Evolutionary conservation across 257 asterid genomes (phyloP).

Genomic region (Capsicum chinense): DNA sequence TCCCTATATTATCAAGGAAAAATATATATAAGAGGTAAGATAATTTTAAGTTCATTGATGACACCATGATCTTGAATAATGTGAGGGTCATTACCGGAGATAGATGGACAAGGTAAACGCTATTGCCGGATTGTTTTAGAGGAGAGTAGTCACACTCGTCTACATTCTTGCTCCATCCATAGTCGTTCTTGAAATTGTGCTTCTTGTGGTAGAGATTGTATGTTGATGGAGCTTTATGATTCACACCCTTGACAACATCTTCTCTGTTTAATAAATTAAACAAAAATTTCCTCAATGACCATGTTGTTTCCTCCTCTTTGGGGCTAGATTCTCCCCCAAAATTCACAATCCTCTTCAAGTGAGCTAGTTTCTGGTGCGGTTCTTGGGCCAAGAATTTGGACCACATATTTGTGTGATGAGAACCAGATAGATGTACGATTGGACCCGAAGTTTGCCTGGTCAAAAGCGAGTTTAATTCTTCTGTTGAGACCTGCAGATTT

Average conservation of each 20-base stretch:
- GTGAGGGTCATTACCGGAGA: conserved; percentile 53
- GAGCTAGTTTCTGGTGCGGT: conserved; percentile 43
- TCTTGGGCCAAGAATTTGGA: conserved; percentile 52
- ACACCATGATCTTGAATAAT: neutral
- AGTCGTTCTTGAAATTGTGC: conserved; percentile 64
- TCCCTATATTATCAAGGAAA: neutral
- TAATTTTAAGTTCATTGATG: neutral
- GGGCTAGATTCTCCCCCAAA: neutral
- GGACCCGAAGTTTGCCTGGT: conserved; percentile 57
- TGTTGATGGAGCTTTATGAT: conserved; percentile 51
- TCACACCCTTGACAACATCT: neutral
- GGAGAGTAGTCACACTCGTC: conserved; percentile 62
- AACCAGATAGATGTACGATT: conserved; percentile 47
- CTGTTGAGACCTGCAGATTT: conserved; percentile 27
- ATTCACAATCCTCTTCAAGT: conserved; percentile 52
- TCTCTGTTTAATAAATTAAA: conserved; percentile 37
- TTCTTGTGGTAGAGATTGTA: conserved; percentile 60
- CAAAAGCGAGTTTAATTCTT: conserved; percentile 48
- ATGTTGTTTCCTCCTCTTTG: conserved; percentile 34
- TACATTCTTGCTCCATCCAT: conserved; percentile 78
- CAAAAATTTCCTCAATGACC: conserved; percentile 66
- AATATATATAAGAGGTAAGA: neutral
- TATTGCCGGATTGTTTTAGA: conserved; percentile 55
- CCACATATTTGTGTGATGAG: conserved; percentile 61
- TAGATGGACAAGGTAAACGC: conserved; percentile 76